Evolutionary conservation across 2,329 filamentous ascomycete species (phyloP).

Genomic region (Cyanodermella asteris): DNA sequence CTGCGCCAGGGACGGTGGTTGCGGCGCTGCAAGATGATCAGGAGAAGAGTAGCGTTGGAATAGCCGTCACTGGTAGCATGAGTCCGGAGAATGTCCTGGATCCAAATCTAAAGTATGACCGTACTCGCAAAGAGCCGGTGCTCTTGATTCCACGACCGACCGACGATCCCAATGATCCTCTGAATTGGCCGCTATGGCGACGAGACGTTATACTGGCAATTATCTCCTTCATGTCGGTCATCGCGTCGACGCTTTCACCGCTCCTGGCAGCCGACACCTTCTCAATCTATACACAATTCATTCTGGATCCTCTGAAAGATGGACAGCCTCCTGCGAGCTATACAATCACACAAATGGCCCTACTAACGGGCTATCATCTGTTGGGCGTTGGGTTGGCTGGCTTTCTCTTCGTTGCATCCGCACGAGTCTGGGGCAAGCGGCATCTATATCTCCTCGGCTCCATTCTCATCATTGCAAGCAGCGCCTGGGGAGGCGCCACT

Average conservation of each 20-base stretch:
- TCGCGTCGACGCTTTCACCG: constrained; percentile 65
- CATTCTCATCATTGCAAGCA: constrained; percentile 48
- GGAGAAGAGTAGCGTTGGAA: no score
- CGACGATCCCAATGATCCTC: constrained; percentile 36
- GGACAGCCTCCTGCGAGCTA: no score
- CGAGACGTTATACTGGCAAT: constrained; percentile 61
- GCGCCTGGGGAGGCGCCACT: constrained; percentile 55
- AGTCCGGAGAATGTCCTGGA: no score
- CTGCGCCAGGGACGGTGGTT: constrained; percentile 40
- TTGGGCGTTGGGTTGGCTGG: constrained; percentile 63
- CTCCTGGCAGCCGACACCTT: constrained; percentile 78
- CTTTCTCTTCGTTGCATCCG: constrained; percentile 68
- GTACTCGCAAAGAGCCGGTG: constrained; percentile 41
- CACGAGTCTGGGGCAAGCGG: constrained; percentile 78
- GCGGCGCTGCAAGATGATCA: constrained; percentile 19
- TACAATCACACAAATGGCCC: constrained; percentile 61
- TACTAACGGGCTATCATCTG: constrained; percentile 73
- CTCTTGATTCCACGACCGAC: constrained; percentile 80
- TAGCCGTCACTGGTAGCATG: no score
- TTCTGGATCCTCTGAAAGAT: no score
- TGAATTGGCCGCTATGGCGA: constrained; percentile 73
- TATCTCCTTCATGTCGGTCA: constrained; percentile 59
- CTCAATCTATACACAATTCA: constrained; percentile 47
- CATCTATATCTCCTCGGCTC: constrained; percentile 68
- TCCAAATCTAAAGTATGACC: constrained; percentile 47